Evolutionary conservation across 306 rosid genomes (phyloP).

Genomic region (Trifolium fragiferum): DNA sequence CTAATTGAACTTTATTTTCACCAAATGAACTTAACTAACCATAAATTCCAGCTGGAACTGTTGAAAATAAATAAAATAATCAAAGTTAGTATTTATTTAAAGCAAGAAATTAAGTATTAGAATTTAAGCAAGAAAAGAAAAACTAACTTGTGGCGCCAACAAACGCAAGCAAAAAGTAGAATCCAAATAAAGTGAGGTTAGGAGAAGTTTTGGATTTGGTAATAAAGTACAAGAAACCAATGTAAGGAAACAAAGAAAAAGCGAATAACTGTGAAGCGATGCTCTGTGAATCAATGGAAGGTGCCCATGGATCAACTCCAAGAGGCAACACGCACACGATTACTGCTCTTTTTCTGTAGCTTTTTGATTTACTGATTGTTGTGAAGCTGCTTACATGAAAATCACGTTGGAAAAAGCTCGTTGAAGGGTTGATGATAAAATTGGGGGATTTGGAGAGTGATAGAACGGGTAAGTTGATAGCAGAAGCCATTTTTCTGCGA

Average conservation of each 20-base stretch:
- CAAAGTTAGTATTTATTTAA: neutral
- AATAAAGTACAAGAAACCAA: conserved; percentile 86
- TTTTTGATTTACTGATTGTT: conserved; percentile 29
- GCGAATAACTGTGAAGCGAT: conserved; percentile 92
- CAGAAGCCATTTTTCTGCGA: conserved; percentile 34
- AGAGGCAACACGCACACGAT: conserved; percentile 56
- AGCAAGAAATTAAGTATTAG: neutral
- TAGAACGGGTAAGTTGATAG: conserved; percentile 19
- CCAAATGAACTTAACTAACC: conserved; percentile 55
- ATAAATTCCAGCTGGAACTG: conserved; percentile 97
- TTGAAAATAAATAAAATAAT: conserved; percentile 37
- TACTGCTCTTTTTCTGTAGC: conserved; percentile 41
- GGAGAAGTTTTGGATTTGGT: conserved; percentile 91
- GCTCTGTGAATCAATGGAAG: conserved; percentile 79
- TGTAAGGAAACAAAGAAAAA: conserved; percentile 76
- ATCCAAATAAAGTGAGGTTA: conserved; percentile 88
- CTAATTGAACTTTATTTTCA: neutral
- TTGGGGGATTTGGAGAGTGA: conserved; percentile 46
- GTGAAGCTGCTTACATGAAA: neutral
- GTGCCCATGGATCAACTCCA: conserved; percentile 94
- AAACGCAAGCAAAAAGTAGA: conserved; percentile 87
- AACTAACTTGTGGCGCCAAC: conserved; percentile 94
- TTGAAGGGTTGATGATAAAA: conserved; percentile 32
- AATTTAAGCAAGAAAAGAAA: neutral
- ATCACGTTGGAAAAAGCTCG: neutral